These are phyloP conservation scores for Vitis riparia DNA, from an alignment of 164 flowering plant species.

Conservation along the genomic window DNA sequence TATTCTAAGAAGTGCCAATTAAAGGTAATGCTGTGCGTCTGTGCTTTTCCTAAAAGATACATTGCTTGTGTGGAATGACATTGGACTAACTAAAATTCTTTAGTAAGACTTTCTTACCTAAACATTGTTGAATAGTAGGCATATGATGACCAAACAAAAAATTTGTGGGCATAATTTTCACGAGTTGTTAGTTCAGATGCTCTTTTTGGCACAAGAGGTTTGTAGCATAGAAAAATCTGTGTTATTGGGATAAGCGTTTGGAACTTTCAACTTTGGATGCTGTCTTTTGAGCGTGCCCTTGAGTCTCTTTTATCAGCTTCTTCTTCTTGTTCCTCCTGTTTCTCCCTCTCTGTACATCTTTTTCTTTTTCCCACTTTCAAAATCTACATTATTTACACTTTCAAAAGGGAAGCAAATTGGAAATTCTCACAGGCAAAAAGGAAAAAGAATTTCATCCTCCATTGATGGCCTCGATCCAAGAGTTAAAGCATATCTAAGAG, in stretches of 20 bases:
- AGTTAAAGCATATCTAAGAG: constrained; percentile 22
- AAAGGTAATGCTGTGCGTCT: too few species aligned
- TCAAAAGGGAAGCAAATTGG: constrained; percentile 10
- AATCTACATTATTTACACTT: constrained; percentile 10
- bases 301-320: background rate
- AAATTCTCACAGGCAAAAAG: constrained; percentile 18
- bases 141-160: too few species aligned
- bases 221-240: background rate
- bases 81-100: too few species aligned
- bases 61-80: too few species aligned
- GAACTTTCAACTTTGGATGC: background rate
- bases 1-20: too few species aligned
- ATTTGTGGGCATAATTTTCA: too few species aligned
- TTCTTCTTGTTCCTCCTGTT: background rate
- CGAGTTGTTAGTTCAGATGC: too few species aligned
- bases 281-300: constrained; percentile 3
- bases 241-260: background rate
- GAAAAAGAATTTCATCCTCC: constrained; percentile 17
- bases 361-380: constrained; percentile 21
- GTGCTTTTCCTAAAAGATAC: too few species aligned
- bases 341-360: background rate
- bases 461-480: constrained; percentile 32
- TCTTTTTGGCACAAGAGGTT: too few species aligned
- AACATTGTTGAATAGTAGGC: too few species aligned
- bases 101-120: too few species aligned